phyloP scores from a whole-genome alignment of 805 yeast species.

The Torulaspora indica region DNA sequence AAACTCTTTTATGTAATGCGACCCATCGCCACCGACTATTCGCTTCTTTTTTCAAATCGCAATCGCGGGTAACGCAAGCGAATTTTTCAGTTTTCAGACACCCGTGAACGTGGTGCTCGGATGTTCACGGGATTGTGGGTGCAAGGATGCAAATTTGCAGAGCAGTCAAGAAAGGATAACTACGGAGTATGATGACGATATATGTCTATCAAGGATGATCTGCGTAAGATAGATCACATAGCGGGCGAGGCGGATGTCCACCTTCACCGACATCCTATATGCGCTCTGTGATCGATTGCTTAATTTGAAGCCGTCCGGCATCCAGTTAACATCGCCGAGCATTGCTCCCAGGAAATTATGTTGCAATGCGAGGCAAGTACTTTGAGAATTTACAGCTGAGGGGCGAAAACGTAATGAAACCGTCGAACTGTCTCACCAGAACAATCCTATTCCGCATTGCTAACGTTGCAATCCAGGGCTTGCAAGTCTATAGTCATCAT shows the following conservation, averaged over 20 bases:
- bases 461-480: constrained; percentile 2
- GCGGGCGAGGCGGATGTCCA: too few relatives aligned
- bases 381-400: constrained; percentile 5
- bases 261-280: too few relatives aligned
- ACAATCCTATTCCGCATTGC: constrained; percentile 22
- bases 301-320: too few relatives aligned
- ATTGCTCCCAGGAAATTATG: too few relatives aligned
- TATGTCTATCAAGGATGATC: too few relatives aligned
- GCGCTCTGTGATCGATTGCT: too few relatives aligned
- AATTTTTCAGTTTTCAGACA: background rate
- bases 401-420: constrained; percentile 28
- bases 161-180: too few relatives aligned
- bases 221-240: too few relatives aligned
- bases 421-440: constrained; percentile 33
- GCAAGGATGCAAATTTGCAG: background rate
- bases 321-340: too few relatives aligned
- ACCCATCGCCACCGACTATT: background rate
- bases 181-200: too few relatives aligned
- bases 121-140: background rate
- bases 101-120: background rate
- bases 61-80: background rate
- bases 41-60: background rate
- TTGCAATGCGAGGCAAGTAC: too few relatives aligned
- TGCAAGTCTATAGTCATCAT: too few relatives aligned
- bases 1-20: constrained; percentile 8